Conservation (phyloP, 768 basidiomycete species). For the Cystofilobasidium macerans region DNA sequence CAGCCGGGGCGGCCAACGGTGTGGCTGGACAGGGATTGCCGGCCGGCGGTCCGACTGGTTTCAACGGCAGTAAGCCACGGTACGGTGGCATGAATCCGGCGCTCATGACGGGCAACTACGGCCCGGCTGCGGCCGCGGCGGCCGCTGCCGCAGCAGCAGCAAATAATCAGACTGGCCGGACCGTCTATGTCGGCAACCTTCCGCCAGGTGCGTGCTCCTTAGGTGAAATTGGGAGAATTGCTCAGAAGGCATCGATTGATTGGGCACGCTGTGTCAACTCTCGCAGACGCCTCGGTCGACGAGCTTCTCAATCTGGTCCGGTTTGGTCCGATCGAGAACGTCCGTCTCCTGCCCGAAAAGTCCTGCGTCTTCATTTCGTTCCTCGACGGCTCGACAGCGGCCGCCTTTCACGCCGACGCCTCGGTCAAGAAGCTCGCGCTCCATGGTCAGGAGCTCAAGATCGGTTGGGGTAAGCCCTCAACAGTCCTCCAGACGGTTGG, state of each 20-base stretch:
- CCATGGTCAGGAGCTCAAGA: constrained; percentile 92
- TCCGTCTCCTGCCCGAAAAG: constrained; percentile 91
- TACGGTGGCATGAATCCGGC: constrained; percentile 29
- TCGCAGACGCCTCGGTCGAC: constrained; percentile 77
- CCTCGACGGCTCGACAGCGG: constrained; percentile 82
- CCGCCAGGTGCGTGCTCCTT: constrained; percentile 46
- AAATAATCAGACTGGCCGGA: constrained; percentile 60
- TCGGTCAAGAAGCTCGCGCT: constrained; percentile 84
- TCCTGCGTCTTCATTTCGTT: constrained; percentile 97
- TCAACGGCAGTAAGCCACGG: constrained; percentile 26
- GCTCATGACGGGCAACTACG: constrained; percentile 56
- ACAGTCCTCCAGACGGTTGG: constrained; percentile 76
- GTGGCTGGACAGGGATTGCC: not conserved
- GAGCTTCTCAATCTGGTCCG: constrained; percentile 95
- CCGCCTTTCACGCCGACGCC: constrained; percentile 94
- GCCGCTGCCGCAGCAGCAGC: constrained; percentile 43
- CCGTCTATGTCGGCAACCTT: constrained; percentile 93
- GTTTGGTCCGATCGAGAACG: constrained; percentile 89
- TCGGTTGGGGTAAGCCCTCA: constrained; percentile 95
- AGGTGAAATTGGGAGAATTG: not conserved
- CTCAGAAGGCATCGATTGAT: not conserved
- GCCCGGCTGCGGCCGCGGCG: constrained; percentile 67
- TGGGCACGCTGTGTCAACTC: not conserved
- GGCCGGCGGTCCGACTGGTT: constrained; percentile 26
- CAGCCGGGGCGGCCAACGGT: not conserved